phyloP scores from a whole-genome alignment of 2,329 filamentous ascomycete genomes.

The Fusarium burgessii region DNA sequence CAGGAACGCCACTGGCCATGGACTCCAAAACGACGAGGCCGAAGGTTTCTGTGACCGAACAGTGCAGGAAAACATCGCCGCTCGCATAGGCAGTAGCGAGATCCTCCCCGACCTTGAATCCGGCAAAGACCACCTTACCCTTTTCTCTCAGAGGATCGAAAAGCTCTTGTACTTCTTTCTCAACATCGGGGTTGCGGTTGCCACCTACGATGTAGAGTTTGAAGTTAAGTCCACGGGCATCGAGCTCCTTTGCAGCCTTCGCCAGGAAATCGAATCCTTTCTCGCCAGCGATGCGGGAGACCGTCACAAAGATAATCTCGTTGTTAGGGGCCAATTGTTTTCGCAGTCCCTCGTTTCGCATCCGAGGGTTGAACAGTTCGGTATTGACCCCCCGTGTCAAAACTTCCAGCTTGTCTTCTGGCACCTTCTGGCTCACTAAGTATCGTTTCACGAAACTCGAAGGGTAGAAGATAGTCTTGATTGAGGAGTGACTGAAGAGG shows the following conservation, averaged over 20 bases:
- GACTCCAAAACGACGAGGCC: constrained; percentile 77
- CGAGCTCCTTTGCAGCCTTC: constrained; percentile 65
- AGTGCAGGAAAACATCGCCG: constrained; percentile 77
- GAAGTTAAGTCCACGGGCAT: constrained; percentile 67
- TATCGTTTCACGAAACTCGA: constrained; percentile 73
- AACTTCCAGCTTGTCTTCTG: constrained; percentile 67
- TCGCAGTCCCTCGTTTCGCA: constrained; percentile 64
- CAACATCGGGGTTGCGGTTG: constrained; percentile 73
- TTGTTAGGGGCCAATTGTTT: constrained; percentile 68
- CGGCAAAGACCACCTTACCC: constrained; percentile 73
- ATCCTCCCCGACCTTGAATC: constrained; percentile 70
- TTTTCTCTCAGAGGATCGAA: constrained; percentile 63
- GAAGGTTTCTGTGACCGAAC: constrained; percentile 78
- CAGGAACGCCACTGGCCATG: constrained; percentile 77
- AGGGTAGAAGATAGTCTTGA: constrained; percentile 77
- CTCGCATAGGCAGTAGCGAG: constrained; percentile 76
- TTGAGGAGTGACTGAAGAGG: constrained; percentile 70
- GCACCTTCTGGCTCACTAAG: constrained; percentile 68
- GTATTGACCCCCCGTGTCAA: constrained; percentile 75
- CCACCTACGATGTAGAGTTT: constrained; percentile 76
- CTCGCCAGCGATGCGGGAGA: constrained; percentile 75
- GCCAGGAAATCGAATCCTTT: constrained; percentile 78
- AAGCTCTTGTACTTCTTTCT: constrained; percentile 69
- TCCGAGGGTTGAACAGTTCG: constrained; percentile 67
- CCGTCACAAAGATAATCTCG: constrained; percentile 74